phyloP scores from a whole-genome alignment of 805 yeast genomes.

The Pichia rugopelliculosa region DNA sequence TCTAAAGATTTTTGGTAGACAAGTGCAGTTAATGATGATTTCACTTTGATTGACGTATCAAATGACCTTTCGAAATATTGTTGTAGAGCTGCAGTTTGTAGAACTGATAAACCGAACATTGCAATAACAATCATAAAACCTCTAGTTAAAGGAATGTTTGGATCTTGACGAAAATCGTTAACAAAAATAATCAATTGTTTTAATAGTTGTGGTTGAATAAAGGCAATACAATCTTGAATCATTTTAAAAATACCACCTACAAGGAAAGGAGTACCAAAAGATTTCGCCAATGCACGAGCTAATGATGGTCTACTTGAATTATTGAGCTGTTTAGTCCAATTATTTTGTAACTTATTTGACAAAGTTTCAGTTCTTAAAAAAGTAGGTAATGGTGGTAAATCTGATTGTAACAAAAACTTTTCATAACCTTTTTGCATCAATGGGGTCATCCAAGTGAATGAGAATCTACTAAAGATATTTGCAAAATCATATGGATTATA shows the following conservation, averaged over 20 bases:
- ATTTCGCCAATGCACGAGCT: slow-evolving; percentile 44
- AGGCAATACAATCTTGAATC: slow-evolving; percentile 71
- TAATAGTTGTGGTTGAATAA: slow-evolving; percentile 80
- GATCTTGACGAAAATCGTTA: slow-evolving; percentile 38
- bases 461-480: slow-evolving; percentile 43
- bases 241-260: slow-evolving; percentile 68
- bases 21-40: slow-evolving; percentile 58
- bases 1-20: slow-evolving; percentile 63
- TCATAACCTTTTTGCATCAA: slow-evolving; percentile 46
- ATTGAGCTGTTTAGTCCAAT: slow-evolving; percentile 54
- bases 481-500: slow-evolving; percentile 40
- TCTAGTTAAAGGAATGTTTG: slow-evolving; percentile 53
- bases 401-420: slow-evolving; percentile 41
- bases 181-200: slow-evolving; percentile 57
- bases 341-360: slow-evolving; percentile 39
- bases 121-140: slow-evolving; percentile 70
- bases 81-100: slow-evolving; percentile 71
- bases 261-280: slow-evolving; percentile 69
- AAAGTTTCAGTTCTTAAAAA: slow-evolving; percentile 51
- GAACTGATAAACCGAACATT: slow-evolving; percentile 70
- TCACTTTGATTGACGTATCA: slow-evolving; percentile 70
- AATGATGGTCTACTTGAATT: slow-evolving; percentile 27
- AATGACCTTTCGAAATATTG: slow-evolving; percentile 72
- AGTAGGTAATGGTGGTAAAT: slow-evolving; percentile 73
- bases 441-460: slow-evolving; percentile 55